phyloP scores from a whole-genome alignment of 495 filamentous ascomycete genomes.

The Glonium stellatum region DNA sequence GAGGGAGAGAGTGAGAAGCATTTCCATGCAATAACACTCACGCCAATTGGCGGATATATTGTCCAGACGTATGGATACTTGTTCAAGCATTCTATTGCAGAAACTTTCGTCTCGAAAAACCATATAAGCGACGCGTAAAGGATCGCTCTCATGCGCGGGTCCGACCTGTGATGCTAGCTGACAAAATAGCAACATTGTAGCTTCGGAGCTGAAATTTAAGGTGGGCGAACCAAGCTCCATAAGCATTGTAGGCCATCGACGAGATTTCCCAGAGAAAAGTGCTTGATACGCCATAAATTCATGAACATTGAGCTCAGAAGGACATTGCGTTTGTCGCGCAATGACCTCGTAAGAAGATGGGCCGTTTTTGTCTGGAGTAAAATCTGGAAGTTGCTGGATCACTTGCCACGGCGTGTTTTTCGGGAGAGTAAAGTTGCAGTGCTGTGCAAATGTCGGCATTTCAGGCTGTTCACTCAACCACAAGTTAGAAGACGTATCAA shows the following conservation, averaged over 20 bases:
- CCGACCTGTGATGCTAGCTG: slow-evolving; percentile 46
- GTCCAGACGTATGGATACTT: slow-evolving; percentile 39
- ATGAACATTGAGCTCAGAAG: slow-evolving; percentile 40
- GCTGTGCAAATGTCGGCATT: slow-evolving; percentile 29
- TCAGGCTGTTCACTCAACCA: slow-evolving; percentile 27
- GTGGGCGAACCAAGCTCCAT: slow-evolving; percentile 48
- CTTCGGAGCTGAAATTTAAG: slow-evolving; percentile 48
- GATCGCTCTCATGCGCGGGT: slow-evolving; percentile 31
- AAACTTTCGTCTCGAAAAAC: slow-evolving; percentile 44
- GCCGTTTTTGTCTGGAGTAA: slow-evolving; percentile 30
- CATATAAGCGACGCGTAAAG: slow-evolving; percentile 39
- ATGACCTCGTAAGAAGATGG: slow-evolving; percentile 51
- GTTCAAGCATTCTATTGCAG: slow-evolving; percentile 38
- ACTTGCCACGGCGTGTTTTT: slow-evolving; percentile 19
- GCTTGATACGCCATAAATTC: slow-evolving; percentile 48
- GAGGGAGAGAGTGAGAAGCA: slow-evolving; percentile 41
- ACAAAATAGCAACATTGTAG: slow-evolving; percentile 36
- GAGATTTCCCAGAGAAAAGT: slow-evolving; percentile 39
- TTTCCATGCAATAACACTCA: slow-evolving; percentile 45
- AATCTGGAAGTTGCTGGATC: slow-evolving; percentile 18
- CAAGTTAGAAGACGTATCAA: too few species aligned
- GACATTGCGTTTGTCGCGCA: slow-evolving; percentile 47
- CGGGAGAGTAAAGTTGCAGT: slow-evolving; percentile 31
- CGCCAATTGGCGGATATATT: slow-evolving; percentile 46
- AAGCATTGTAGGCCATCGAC: slow-evolving; percentile 46